These are phyloP conservation scores for Metarhizium album DNA, from an alignment of 2,329 filamentous ascomycete genomes.

Conservation along the genomic window DNA sequence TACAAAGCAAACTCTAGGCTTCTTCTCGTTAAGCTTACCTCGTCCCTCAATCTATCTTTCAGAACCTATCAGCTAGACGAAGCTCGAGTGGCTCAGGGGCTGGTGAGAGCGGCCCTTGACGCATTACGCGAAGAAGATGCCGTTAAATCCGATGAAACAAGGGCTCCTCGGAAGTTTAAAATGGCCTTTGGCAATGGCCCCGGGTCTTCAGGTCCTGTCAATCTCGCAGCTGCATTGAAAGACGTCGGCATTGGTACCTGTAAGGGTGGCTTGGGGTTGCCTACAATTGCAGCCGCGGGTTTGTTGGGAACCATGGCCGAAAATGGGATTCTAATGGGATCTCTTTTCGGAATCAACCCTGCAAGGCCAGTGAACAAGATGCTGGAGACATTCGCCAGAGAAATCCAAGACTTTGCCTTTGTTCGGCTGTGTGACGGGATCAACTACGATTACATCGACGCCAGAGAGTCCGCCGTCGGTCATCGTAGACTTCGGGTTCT, in stretches of 20 bases:
- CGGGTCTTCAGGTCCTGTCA: constrained; percentile 41
- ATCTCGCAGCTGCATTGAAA: constrained; percentile 66
- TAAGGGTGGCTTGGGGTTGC: constrained; percentile 66
- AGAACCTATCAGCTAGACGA: constrained; percentile 60
- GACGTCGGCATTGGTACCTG: constrained; percentile 70
- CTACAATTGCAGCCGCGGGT: constrained; percentile 61
- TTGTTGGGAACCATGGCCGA: constrained; percentile 73
- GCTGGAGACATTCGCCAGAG: constrained; percentile 77
- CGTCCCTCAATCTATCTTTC: constrained; percentile 58
- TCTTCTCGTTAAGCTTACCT: constrained; percentile 58
- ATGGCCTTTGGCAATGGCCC: constrained; percentile 38
- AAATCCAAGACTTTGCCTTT: constrained; percentile 84
- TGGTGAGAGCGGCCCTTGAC: constrained; percentile 62
- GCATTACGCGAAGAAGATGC: constrained; percentile 19
- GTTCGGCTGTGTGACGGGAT: constrained; percentile 53
- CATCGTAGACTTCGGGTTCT: constrained; percentile 68
- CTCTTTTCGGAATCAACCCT: constrained; percentile 86
- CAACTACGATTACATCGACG: constrained; percentile 31
- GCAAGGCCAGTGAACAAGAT: constrained; percentile 73
- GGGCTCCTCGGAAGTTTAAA: constrained; percentile 59
- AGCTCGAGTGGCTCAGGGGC: constrained; percentile 58
- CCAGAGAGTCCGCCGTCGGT: constrained; percentile 39
- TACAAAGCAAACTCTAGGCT: constrained; percentile 66
- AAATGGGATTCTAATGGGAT: constrained; percentile 68
- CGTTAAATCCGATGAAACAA: constrained; percentile 46